Conservation (phyloP, 306 rosid species). For the Quercus suber region DNA sequence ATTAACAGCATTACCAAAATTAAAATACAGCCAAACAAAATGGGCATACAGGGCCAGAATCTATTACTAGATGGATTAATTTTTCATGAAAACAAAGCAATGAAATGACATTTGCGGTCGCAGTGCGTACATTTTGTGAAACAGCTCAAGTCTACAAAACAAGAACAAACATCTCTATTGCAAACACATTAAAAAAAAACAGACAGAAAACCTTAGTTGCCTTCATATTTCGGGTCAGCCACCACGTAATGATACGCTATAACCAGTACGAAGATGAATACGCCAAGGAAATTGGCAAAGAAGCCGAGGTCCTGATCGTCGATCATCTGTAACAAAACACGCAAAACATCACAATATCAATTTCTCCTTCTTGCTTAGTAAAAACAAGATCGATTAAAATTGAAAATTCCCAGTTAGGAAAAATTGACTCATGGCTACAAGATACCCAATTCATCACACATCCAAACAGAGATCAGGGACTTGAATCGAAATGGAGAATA, state of each 20-base stretch:
- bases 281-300: constrained; percentile 88
- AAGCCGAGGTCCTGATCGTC: constrained; percentile 90
- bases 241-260: constrained; percentile 81
- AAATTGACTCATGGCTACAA: no score
- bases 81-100: background rate
- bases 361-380: background rate
- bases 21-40: background rate
- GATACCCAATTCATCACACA: no score
- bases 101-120: background rate
- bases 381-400: background rate
- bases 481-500: background rate
- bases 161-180: constrained; percentile 12
- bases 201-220: constrained; percentile 25
- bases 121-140: constrained; percentile 19
- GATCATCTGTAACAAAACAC: constrained; percentile 56
- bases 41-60: background rate
- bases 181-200: background rate
- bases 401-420: no score
- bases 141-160: constrained; percentile 31
- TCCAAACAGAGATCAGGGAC: background rate
- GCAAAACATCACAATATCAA: background rate
- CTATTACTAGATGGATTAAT: background rate
- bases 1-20: background rate
- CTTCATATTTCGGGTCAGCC: constrained; percentile 87
- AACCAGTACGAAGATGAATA: constrained; percentile 76